A percentile compares a stretch with the other conserved stretches of the same genome.
Evolutionary conservation across 176 grass and related monocot species (phyloP).

Genomic region (Triticum timopheevii): DNA sequence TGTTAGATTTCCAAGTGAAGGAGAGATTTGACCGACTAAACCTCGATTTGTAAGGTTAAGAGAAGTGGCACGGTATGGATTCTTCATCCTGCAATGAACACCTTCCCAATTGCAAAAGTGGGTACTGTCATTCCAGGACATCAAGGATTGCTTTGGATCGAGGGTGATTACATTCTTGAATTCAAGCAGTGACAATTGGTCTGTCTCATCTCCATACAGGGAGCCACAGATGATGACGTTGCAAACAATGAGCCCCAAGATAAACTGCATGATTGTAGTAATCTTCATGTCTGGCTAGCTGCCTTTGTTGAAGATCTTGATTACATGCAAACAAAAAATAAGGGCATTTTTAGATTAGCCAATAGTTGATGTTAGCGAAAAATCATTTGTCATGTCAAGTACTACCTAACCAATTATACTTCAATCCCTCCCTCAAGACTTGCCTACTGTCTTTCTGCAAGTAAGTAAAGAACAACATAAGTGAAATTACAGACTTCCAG

Average conservation of each 20-base stretch:
- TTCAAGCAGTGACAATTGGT: constrained; percentile 11
- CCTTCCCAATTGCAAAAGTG: constrained; percentile 43
- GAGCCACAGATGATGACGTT: background rate
- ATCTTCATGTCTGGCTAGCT: background rate
- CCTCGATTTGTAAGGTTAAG: constrained; percentile 22
- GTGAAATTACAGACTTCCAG: background rate
- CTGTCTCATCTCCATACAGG: background rate
- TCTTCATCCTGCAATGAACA: background rate
- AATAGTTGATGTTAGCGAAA: background rate
- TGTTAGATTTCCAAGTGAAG: constrained; percentile 31
- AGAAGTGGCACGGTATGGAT: background rate
- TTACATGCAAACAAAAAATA: background rate
- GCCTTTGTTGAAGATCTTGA: background rate
- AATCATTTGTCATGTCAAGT: constrained; percentile 5
- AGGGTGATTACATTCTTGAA: constrained; percentile 23
- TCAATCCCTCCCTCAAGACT: background rate
- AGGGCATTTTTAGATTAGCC: background rate
- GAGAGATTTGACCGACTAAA: constrained; percentile 32
- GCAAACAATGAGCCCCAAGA: background rate
- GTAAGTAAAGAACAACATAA: background rate
- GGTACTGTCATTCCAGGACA: constrained; percentile 44
- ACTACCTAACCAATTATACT: background rate
- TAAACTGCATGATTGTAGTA: background rate
- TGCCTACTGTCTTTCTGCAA: background rate
- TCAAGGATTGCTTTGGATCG: constrained; percentile 18